A percentile compares a stretch with the other conserved stretches of the same genome.
These are phyloP conservation scores for Umbelopsis sp. DNA, from an alignment of 371 early-diverging fungal genomes.

Conservation along the genomic window DNA sequence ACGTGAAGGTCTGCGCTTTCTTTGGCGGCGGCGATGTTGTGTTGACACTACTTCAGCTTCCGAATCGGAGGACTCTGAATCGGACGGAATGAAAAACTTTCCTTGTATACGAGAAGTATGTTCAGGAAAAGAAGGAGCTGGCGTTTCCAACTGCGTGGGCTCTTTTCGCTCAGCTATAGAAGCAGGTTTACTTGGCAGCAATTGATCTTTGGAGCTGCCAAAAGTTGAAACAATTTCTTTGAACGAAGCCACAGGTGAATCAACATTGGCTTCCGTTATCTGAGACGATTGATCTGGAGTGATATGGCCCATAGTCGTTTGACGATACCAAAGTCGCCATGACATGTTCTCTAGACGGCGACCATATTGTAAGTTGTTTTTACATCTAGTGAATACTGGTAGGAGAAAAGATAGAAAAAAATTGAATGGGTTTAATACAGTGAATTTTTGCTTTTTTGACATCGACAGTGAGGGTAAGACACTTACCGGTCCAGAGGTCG, in stretches of 20 bases:
- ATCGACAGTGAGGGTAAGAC: background rate
- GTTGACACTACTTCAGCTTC: background rate
- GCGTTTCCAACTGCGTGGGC: background rate
- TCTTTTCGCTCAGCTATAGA: background rate
- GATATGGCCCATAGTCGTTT: slow-evolving; percentile 23
- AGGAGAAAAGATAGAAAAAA: background rate
- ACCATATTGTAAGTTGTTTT: slow-evolving; percentile 48
- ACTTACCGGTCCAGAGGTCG: slow-evolving; percentile 15
- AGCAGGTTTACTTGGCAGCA: background rate
- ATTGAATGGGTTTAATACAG: background rate
- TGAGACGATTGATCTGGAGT: background rate
- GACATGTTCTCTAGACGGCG: slow-evolving; percentile 53
- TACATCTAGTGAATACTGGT: slow-evolving; percentile 51
- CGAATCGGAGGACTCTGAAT: slow-evolving; percentile 9
- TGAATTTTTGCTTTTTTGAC: background rate
- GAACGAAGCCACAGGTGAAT: slow-evolving; percentile 11
- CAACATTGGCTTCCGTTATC: background rate
- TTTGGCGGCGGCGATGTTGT: background rate
- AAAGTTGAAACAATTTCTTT: slow-evolving; percentile 16
- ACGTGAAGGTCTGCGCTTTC: background rate
- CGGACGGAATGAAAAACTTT: slow-evolving; percentile 17
- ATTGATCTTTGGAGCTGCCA: slow-evolving; percentile 4
- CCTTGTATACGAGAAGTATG: background rate
- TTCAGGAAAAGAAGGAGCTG: background rate
- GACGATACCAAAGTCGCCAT: slow-evolving; percentile 48